Conservation (phyloP, 2,329 filamentous ascomycete genomes). For the Exophiala alcalophila region DNA sequence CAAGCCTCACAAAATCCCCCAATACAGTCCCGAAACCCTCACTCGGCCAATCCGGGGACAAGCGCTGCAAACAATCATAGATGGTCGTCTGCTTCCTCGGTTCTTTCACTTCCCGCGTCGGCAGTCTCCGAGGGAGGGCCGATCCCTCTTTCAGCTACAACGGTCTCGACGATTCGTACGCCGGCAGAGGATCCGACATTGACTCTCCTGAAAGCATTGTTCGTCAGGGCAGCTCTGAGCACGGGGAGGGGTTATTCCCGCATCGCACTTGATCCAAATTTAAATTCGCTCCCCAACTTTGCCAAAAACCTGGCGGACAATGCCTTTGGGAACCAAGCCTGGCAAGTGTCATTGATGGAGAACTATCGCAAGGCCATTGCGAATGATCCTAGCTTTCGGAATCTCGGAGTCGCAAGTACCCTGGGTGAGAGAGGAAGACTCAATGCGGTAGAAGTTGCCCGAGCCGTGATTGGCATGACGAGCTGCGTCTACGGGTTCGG, state of each 20-base stretch:
- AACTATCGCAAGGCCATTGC: conserved; percentile 78
- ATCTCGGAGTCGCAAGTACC: conserved; percentile 42
- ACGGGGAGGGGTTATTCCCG: conserved; percentile 26
- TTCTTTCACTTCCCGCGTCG: conserved; percentile 70
- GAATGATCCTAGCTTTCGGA: conserved; percentile 65
- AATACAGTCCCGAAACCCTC: conserved; percentile 14
- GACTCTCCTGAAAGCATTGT: conserved; percentile 71
- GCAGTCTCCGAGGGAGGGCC: conserved; percentile 26
- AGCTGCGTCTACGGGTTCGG: conserved; percentile 64
- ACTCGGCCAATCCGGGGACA: conserved; percentile 24
- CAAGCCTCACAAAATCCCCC: conserved; percentile 18
- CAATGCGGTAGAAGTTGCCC: conserved; percentile 71
- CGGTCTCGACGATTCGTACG: conserved; percentile 44
- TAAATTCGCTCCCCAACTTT: conserved; percentile 76
- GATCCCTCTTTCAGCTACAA: conserved; percentile 46
- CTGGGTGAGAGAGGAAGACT: conserved; percentile 60
- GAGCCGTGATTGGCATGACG: conserved; percentile 73
- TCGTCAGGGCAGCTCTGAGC: conserved; percentile 70
- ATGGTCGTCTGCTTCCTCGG: conserved; percentile 80
- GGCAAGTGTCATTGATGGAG: conserved; percentile 69
- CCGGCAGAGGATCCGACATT: conserved; percentile 70
- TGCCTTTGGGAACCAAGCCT: conserved; percentile 71
- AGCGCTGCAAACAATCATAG: conserved; percentile 29
- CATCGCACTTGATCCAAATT: conserved; percentile 33
- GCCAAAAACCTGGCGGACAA: conserved; percentile 71